Conservation (phyloP, 768 basidiomycete genomes). For the Boletus sp. region DNA sequence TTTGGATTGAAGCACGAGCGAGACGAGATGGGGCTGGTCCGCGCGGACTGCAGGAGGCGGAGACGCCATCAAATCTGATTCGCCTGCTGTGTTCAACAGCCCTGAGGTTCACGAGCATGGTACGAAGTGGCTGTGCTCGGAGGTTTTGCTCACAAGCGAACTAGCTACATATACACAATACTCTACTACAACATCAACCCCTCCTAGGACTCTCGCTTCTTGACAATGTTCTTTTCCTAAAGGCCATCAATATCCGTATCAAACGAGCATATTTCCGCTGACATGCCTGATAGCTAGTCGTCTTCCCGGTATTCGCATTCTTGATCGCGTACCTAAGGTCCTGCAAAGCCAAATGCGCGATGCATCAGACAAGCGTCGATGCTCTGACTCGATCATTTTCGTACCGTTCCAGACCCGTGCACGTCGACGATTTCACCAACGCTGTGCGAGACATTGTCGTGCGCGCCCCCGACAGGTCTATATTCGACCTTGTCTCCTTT, state of each 20-base stretch:
- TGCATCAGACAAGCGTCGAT: neutral
- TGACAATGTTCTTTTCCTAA: slow-evolving; percentile 40
- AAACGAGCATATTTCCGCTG: neutral
- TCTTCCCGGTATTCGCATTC: slow-evolving; percentile 45
- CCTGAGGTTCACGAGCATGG: neutral
- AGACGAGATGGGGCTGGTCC: slow-evolving; percentile 64
- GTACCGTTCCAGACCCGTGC: slow-evolving; percentile 33
- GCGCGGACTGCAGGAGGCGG: slow-evolving; percentile 10
- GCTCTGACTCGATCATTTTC: neutral
- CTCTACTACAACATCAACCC: neutral
- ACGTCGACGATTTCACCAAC: slow-evolving; percentile 36
- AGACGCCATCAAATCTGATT: slow-evolving; percentile 16
- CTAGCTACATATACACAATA: neutral
- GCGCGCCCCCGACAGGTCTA: slow-evolving; percentile 39
- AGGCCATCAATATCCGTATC: neutral
- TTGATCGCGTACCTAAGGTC: slow-evolving; percentile 37
- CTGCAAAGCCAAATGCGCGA: slow-evolving; percentile 15
- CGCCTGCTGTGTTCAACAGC: neutral
- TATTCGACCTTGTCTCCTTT: slow-evolving; percentile 45
- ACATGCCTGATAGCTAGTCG: slow-evolving; percentile 37
- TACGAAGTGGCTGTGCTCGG: slow-evolving; percentile 8
- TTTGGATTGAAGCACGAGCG: slow-evolving; percentile 78
- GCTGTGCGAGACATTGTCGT: slow-evolving; percentile 40
- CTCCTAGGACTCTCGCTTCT: slow-evolving; percentile 14
- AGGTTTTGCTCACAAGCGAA: neutral